phyloP scores from a whole-genome alignment of 495 filamentous ascomycete genomes.

The Penicillium lividum region DNA sequence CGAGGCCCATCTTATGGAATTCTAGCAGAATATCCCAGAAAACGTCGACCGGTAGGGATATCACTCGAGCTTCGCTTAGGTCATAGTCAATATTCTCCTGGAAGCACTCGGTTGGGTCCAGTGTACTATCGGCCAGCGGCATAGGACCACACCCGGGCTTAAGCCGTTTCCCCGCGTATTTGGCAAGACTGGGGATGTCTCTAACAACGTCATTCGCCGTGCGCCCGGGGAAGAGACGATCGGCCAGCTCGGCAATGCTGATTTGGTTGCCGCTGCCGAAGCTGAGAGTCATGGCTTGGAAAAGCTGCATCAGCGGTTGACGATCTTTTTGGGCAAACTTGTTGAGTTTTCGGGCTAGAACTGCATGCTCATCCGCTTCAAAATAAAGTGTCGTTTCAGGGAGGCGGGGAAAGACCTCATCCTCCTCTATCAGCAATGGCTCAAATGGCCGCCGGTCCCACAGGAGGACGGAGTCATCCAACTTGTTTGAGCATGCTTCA shows the following conservation, averaged over 20 bases:
- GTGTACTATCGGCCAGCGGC: constrained; percentile 12
- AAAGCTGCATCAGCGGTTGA: constrained; percentile 19
- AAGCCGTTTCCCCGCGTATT: constrained; percentile 30
- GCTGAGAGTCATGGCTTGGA: constrained; percentile 27
- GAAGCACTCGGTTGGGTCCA: constrained; percentile 27
- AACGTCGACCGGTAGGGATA: constrained; percentile 17
- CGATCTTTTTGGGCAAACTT: constrained; percentile 13
- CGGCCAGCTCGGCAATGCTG: constrained; percentile 27
- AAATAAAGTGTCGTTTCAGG: constrained; percentile 37
- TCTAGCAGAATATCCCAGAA: constrained; percentile 39
- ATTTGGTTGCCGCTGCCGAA: constrained; percentile 24
- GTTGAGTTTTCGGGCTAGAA: constrained; percentile 16
- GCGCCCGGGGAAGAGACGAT: constrained; percentile 27
- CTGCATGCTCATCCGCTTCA: constrained; percentile 34
- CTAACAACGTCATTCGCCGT: constrained; percentile 34
- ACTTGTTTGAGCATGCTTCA: constrained; percentile 16
- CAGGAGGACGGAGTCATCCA: constrained; percentile 49
- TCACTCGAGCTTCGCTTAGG: constrained; percentile 30
- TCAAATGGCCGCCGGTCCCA: constrained; percentile 68
- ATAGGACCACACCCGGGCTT: constrained; percentile 32
- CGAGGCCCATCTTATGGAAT: constrained; percentile 25
- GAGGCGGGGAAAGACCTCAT: constrained; percentile 58
- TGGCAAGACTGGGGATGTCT: constrained; percentile 33
- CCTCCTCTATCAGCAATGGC: constrained; percentile 45
- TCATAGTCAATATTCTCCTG: constrained; percentile 44